Conservation (phyloP, 352 stramenopile species). For the Pythium coloratum region DNA sequence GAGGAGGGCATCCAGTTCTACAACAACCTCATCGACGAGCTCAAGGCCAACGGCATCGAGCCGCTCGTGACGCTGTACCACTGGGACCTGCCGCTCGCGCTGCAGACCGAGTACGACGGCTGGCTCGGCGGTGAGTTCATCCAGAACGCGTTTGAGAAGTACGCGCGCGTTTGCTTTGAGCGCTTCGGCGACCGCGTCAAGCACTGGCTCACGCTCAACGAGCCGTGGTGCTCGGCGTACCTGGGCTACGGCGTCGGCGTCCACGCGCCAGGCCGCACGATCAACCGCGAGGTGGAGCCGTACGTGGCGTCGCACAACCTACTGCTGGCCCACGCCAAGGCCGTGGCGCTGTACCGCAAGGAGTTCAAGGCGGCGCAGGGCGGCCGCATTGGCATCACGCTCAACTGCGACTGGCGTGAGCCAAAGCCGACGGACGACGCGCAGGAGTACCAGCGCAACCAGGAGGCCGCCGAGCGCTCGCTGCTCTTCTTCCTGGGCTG, state of each 20-base stretch:
- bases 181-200: conserved; percentile 90
- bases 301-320: conserved; percentile 83
- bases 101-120: conserved; percentile 67
- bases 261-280: conserved; percentile 70
- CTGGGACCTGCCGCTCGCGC: conserved; percentile 91
- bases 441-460: conserved; percentile 49
- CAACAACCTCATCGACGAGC: conserved; percentile 85
- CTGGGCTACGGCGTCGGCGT: conserved; percentile 53
- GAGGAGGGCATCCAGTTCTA: conserved; percentile 89
- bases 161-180: conserved; percentile 84
- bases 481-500: conserved; percentile 90
- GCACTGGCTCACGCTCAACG: conserved; percentile 94
- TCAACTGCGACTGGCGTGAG: conserved; percentile 91
- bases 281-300: conserved; percentile 26
- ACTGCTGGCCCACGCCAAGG: conserved; percentile 82
- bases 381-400: conserved; percentile 90
- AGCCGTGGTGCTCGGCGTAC: conserved; percentile 74
- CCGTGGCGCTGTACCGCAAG: conserved; percentile 76
- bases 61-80: conserved; percentile 94
- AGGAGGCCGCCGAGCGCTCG: conserved; percentile 67
- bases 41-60: conserved; percentile 72
- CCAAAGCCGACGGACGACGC: conserved; percentile 49
- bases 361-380: conserved; percentile 36
- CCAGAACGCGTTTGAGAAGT: conserved; percentile 68
- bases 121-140: conserved; percentile 60